Percentiles rank a stretch among this genome's conserved stretches.
phyloP scores from a whole-genome alignment of 169 alveolate genomes.

The Plasmodium chabaudi region DNA sequence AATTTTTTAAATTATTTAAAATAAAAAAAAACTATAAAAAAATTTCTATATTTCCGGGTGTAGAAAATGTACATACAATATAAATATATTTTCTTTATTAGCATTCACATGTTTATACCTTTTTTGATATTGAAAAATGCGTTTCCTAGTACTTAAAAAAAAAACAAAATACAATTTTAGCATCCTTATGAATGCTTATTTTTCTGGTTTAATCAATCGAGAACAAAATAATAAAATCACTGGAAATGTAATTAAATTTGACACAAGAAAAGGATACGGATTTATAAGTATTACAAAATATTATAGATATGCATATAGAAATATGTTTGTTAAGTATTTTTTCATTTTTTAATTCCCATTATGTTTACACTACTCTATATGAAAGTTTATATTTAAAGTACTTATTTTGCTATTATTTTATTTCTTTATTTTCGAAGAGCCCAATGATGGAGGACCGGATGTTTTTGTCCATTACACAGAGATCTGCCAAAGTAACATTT shows the following conservation, averaged over 20 bases:
- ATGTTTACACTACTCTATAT: no score
- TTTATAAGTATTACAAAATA: constrained; percentile 24
- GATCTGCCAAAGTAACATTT: constrained; percentile 33
- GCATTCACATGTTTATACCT: no score
- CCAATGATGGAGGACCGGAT: constrained; percentile 71
- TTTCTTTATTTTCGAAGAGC: constrained; percentile 28
- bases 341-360: background rate
- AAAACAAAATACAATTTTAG: no score
- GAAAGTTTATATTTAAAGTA: no score
- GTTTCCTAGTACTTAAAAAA: no score
- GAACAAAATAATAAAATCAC: constrained; percentile 31
- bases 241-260: constrained; percentile 46
- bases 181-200: no score
- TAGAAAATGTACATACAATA: no score
- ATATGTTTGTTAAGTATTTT: background rate
- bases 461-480: constrained; percentile 62
- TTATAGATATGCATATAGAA: background rate
- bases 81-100: no score
- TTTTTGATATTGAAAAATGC: no score
- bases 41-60: no score
- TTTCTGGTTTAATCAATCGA: constrained; percentile 22
- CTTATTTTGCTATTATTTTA: background rate
- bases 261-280: constrained; percentile 58
- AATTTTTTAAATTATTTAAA: no score
- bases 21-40: no score